Percentiles rank a stretch among this genome's conserved stretches.
These are phyloP conservation scores for Escallonia rubra DNA, from an alignment of 129 eudicot species.

Conservation along the genomic window DNA sequence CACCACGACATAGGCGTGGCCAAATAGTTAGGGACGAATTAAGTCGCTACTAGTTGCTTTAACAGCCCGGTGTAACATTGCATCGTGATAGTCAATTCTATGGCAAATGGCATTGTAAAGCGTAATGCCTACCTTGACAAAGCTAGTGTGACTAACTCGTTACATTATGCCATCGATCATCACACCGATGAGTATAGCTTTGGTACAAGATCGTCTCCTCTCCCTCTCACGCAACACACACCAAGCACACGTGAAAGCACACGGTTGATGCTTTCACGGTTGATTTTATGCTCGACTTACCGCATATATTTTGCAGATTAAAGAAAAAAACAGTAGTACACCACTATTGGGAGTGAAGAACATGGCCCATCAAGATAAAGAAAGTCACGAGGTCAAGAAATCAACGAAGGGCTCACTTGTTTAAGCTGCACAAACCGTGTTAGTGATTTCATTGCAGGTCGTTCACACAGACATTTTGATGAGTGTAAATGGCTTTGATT, in stretches of 20 bases:
- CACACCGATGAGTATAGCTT: no score
- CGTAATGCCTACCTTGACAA: not conserved
- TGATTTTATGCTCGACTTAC: not conserved
- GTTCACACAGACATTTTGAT: not conserved
- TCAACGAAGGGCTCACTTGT: conserved; percentile 56
- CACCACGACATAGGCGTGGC: no score
- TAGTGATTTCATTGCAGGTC: not conserved
- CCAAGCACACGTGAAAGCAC: not conserved
- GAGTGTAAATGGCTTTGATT: conserved; percentile 23
- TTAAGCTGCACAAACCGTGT: conserved; percentile 28
- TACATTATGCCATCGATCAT: not conserved
- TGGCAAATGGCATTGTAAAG: not conserved
- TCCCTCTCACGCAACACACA: not conserved
- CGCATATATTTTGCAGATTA: conserved; percentile 28
- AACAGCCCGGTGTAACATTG: no score
- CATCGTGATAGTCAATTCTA: not conserved
- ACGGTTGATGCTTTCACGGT: no score
- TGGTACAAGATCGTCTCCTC: not conserved
- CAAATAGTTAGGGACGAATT: not conserved
- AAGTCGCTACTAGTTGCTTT: no score
- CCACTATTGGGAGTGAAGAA: conserved; percentile 47
- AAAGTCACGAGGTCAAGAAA: conserved; percentile 43
- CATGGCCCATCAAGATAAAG: conserved; percentile 39
- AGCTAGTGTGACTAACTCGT: no score
- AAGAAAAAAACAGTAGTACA: conserved; percentile 50